Evolutionary conservation across 768 basidiomycete genomes (phyloP).

Genomic region (Pulveroboletus sp.): DNA sequence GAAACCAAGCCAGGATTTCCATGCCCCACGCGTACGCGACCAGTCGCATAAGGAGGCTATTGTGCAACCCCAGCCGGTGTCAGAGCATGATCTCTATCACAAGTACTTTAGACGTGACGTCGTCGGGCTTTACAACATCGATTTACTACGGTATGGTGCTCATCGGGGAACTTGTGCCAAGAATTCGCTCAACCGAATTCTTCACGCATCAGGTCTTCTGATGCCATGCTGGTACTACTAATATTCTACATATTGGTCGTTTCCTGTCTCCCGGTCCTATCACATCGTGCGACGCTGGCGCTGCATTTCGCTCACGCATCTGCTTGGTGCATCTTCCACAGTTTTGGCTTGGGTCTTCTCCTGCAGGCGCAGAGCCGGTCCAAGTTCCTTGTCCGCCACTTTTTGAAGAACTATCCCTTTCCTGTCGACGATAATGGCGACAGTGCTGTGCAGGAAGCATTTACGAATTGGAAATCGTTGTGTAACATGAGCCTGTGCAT

Average conservation of each 20-base stretch:
- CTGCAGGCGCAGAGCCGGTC: slow-evolving; percentile 78
- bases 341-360: slow-evolving; percentile 79
- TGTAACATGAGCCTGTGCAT: slow-evolving; percentile 93
- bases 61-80: slow-evolving; percentile 29
- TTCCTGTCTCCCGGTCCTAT: slow-evolving; percentile 55
- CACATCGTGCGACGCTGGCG: slow-evolving; percentile 44
- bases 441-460: slow-evolving; percentile 88
- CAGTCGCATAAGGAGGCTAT: slow-evolving; percentile 2
- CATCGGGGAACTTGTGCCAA: background rate
- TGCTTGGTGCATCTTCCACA: slow-evolving; percentile 83
- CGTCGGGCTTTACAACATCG: slow-evolving; percentile 75
- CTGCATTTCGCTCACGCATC: slow-evolving; percentile 82
- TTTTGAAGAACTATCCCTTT: slow-evolving; percentile 92
- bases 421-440: slow-evolving; percentile 60
- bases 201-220: slow-evolving; percentile 58
- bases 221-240: slow-evolving; percentile 74
- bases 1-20: slow-evolving; percentile 2
- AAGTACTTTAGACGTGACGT: slow-evolving; percentile 88
- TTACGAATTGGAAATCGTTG: slow-evolving; percentile 89
- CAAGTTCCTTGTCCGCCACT: slow-evolving; percentile 92
- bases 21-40: background rate
- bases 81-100: slow-evolving; percentile 86
- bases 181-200: slow-evolving; percentile 21
- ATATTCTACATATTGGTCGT: slow-evolving; percentile 61
- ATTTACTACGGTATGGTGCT: slow-evolving; percentile 69